Base-by-base conservation (phyloP, 2,329 filamentous ascomycete species). In the Knufia fluminis region DNA sequence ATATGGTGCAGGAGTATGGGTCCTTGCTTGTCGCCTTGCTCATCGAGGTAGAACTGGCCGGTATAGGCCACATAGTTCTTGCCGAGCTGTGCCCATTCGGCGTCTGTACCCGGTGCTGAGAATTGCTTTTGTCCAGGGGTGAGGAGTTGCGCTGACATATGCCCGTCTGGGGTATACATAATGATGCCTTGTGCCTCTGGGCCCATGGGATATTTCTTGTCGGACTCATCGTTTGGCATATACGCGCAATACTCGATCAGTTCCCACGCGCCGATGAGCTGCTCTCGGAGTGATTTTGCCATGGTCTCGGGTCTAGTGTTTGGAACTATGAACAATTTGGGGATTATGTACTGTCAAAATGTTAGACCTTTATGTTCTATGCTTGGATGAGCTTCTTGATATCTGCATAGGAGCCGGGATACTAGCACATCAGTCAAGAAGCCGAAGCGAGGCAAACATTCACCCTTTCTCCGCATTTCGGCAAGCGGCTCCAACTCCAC, bases 141-240 rank as follows among this genome's bases (percentile, higher is more conserved):
- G 17, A 45, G 47, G 28, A 52, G 41, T 12, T 41, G 39, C 16
- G 51, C 51, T n/a, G 48, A 51, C 51, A 53, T 53, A 35, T 50
- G 50, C 17, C 51, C 51, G 35, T 53, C 48, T 39, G 39, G 23
- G 10, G 48, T 53, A 31, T 53, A 51, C 22, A 50, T 41, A n/a
- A 52, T 50, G 2, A 48, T 50, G 14, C 48, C 48, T 38, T 47
- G 20, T 16, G 28, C 47, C n/a, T 53, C 36, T 20, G 23, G 16
- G 23, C 47, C 48, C 33, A 50, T 32, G 1, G 51, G 48, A 35
- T 52, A 52, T 2, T 36, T 26, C 16, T 44, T 46, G 26, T 50
- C 28, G 22, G 28, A 38, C 17, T 49, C 31, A 28, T 53, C 48
- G 10, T 44, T 35, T 35, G 19, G 32, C 24, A 43, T 32, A 17